Evolutionary conservation across 108 stramenopile genomes (phyloP).

Genomic region (Nannochloropsis gaditana): DNA sequence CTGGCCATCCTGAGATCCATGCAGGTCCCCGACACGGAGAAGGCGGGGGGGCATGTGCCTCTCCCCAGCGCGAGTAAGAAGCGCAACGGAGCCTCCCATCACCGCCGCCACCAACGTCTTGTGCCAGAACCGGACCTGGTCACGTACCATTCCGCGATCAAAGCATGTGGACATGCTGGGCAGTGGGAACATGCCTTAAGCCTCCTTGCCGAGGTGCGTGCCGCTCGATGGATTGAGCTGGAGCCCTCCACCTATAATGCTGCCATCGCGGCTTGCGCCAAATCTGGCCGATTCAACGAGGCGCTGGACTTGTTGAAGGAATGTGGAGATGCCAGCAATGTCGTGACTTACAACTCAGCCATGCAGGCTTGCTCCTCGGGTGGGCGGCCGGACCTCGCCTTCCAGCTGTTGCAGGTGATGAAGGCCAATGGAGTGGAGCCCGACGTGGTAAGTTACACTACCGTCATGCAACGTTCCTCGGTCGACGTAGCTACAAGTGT

Average conservation of each 20-base stretch:
- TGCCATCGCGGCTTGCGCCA: slow-evolving; percentile 34
- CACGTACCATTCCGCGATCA: slow-evolving; percentile 37
- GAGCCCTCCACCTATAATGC: slow-evolving; percentile 34
- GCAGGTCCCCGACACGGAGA: slow-evolving; percentile 30
- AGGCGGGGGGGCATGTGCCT: not conserved
- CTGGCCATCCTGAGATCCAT: slow-evolving; percentile 38
- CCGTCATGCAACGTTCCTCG: slow-evolving; percentile 3
- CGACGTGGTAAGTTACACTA: not conserved
- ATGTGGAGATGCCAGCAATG: slow-evolving; percentile 21
- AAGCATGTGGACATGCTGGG: slow-evolving; percentile 37
- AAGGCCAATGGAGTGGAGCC: slow-evolving; percentile 10
- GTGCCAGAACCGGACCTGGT: slow-evolving; percentile 29
- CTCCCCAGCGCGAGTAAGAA: not conserved
- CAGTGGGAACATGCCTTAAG: slow-evolving; percentile 32
- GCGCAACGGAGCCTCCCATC: not conserved
- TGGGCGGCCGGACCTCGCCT: slow-evolving; percentile 23
- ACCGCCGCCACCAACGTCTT: not conserved
- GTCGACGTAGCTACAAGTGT: slow-evolving; percentile 5
- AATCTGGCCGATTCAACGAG: not conserved
- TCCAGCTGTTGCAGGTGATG: slow-evolving; percentile 30
- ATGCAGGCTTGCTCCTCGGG: slow-evolving; percentile 32
- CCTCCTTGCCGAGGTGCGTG: slow-evolving; percentile 20
- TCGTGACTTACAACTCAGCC: slow-evolving; percentile 32
- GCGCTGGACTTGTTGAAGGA: slow-evolving; percentile 28
- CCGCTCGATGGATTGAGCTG: not conserved